Base-by-base conservation (phyloP, 2,329 filamentous ascomycete genomes). In the Trichoderma gracile region DNA sequence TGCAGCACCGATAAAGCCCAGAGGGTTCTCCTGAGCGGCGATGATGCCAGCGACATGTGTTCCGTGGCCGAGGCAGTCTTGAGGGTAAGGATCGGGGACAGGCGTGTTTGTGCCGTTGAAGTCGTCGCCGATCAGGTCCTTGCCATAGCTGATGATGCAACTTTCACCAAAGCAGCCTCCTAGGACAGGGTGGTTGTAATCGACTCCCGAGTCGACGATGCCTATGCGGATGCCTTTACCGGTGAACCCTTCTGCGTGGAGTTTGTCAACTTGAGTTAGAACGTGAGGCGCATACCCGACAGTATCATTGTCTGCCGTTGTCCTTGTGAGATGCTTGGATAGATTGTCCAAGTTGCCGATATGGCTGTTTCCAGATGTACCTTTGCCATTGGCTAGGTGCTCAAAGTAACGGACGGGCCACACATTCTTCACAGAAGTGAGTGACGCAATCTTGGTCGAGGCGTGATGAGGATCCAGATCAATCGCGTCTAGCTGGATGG, bases 191-290 rank as follows among this genome's bases (percentile, higher is more conserved):
- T 82, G 80, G 1, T 71, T 75, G 66, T 81, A 82, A 65, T 82
- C 79, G 30, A 80, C 65, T 69, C 83, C 83, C 19, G 78, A 82
- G 68, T 86, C 84, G 23, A 86, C 76, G 7, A 86, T 74, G 45
- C 76, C 84, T 69, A 86, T 74, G 65, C 81, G 83, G 73, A 86
- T 75, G n/a, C 82, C 84, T 68, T 79, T 79, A 38, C 84, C 84
- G 0, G 77, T 80, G 63, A 80, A 67, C 0, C 82, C 82, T 65
- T 80, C 73, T 19, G 78, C 79, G 25, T 77, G 78, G 38, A 86
- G 74, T 76, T 81, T 80, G 70, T 84, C 80, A 19, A 86, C 79
- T 72, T 85, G 83, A 0, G 82, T 85, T 80, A 84, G 83, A 64
- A 82, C 69, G 59, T 86, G 84, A 0, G 82, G 78, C 23, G 54